Percentiles rank a stretch among this genome's conserved stretches.
These are phyloP conservation scores for Boehmeria nivea DNA, from an alignment of 306 rosid species.

Conservation along the genomic window DNA sequence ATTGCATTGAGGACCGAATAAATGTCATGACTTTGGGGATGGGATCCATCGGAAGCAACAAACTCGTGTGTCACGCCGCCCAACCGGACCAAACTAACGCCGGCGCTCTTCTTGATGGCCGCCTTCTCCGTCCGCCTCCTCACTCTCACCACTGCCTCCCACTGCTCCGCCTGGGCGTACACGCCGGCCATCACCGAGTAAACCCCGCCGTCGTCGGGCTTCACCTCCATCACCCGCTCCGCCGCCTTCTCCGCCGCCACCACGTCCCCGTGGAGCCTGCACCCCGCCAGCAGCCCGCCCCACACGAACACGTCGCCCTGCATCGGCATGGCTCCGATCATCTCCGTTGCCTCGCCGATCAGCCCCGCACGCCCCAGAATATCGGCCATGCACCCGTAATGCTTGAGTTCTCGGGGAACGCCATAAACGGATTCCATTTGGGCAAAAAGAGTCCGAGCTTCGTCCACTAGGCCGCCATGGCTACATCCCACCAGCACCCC, in stretches of 20 bases:
- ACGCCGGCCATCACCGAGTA: slow-evolving; percentile 68
- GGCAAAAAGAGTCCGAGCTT: slow-evolving; percentile 51
- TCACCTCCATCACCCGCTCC: slow-evolving; percentile 52
- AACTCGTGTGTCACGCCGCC: slow-evolving; percentile 21
- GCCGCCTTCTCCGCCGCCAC: slow-evolving; percentile 65
- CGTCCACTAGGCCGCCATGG: slow-evolving; percentile 56
- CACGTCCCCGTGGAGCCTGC: slow-evolving; percentile 68
- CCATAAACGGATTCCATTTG: slow-evolving; percentile 52
- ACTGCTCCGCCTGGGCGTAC: slow-evolving; percentile 51
- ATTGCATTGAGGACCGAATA: slow-evolving; percentile 15
- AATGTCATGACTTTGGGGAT: slow-evolving; percentile 17
- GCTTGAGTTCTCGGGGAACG: slow-evolving; percentile 53
- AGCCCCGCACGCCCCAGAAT: slow-evolving; percentile 64
- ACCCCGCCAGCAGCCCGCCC: slow-evolving; percentile 79
- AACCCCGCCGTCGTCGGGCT: slow-evolving; percentile 80
- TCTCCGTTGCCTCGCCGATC: slow-evolving; percentile 49
- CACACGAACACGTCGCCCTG: slow-evolving; percentile 69
- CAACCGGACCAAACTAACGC: slow-evolving; percentile 44
- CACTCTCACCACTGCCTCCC: slow-evolving; percentile 58
- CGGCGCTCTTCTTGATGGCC: slow-evolving; percentile 44
- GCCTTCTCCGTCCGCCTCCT: slow-evolving; percentile 47
- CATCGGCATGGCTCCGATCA: slow-evolving; percentile 58
- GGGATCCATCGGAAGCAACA: slow-evolving; percentile 17
- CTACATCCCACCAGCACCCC: slow-evolving; percentile 70
- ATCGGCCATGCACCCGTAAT: slow-evolving; percentile 85